phyloP scores from a whole-genome alignment of 768 basidiomycete genomes.

The Termitomyces heimii region DNA sequence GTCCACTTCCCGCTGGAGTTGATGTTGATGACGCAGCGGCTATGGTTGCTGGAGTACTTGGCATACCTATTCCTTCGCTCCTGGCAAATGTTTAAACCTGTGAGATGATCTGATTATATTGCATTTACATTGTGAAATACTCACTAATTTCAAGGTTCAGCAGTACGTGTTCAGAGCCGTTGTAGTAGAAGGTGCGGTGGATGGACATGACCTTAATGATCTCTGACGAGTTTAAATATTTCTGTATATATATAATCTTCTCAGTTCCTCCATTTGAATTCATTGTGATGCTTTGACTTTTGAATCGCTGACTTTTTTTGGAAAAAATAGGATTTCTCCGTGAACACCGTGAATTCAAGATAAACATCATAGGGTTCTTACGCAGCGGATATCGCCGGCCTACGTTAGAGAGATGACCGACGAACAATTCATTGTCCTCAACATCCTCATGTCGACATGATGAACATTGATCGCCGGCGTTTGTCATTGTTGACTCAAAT shows the following conservation, averaged over 20 bases:
- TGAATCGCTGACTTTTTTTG: too few species aligned
- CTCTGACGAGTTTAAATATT: neutral
- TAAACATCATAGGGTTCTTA: neutral
- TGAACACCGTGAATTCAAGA: neutral
- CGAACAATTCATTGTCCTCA: too few species aligned
- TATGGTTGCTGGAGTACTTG: slow-evolving; percentile 22
- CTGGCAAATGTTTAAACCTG: neutral
- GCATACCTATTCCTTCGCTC: neutral
- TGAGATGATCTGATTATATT: neutral
- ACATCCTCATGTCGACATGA: too few species aligned
- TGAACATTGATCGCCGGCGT: too few species aligned
- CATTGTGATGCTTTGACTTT: too few species aligned
- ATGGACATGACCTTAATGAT: neutral
- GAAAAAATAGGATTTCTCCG: too few species aligned
- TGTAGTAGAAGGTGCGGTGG: neutral
- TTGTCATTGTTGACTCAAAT: neutral
- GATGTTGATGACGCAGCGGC: slow-evolving; percentile 23
- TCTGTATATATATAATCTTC: neutral
- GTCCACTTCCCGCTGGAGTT: slow-evolving; percentile 27
- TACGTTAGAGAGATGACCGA: too few species aligned
- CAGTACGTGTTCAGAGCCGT: neutral
- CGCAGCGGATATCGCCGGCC: too few species aligned
- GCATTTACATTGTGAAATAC: neutral
- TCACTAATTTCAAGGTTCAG: neutral
- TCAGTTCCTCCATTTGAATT: too few species aligned